phyloP scores from a whole-genome alignment of 305 asterid species.

The Rubia balearica region DNA sequence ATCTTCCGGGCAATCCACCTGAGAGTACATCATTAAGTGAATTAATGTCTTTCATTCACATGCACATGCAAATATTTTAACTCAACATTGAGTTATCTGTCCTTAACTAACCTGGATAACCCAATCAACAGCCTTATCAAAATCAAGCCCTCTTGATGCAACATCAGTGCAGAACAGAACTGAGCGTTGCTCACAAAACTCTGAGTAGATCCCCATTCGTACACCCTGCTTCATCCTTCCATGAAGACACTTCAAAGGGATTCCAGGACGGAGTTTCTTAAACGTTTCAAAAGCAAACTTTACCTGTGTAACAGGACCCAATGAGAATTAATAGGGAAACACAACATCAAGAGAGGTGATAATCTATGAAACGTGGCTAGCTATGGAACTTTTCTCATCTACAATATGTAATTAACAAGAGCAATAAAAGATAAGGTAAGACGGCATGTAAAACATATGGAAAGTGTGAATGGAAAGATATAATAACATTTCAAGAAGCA shows the following conservation, averaged over 20 bases:
- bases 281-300: slow-evolving; percentile 73
- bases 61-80: not conserved
- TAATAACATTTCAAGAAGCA: not conserved
- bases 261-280: slow-evolving; percentile 94
- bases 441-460: not conserved
- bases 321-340: slow-evolving; percentile 20
- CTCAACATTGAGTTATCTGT: not conserved
- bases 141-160: slow-evolving; percentile 96
- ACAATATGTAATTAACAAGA: not conserved
- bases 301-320: slow-evolving; percentile 40
- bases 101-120: slow-evolving; percentile 81
- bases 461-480: not conserved
- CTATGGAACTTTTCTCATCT: not conserved
- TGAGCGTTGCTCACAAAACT: slow-evolving; percentile 60
- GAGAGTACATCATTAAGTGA: slow-evolving; percentile 14
- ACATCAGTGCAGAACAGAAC: slow-evolving; percentile 84
- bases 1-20: slow-evolving; percentile 99
- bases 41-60: not conserved
- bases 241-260: slow-evolving; percentile 77
- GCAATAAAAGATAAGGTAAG: not conserved
- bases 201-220: slow-evolving; percentile 63
- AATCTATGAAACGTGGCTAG: too few relatives aligned
- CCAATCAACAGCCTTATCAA: slow-evolving; percentile 89
- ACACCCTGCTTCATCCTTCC: slow-evolving; percentile 91
- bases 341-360: not conserved